Base-by-base conservation (phyloP, 1,284 basidiomycete species). In the Austroboletus niveus region DNA sequence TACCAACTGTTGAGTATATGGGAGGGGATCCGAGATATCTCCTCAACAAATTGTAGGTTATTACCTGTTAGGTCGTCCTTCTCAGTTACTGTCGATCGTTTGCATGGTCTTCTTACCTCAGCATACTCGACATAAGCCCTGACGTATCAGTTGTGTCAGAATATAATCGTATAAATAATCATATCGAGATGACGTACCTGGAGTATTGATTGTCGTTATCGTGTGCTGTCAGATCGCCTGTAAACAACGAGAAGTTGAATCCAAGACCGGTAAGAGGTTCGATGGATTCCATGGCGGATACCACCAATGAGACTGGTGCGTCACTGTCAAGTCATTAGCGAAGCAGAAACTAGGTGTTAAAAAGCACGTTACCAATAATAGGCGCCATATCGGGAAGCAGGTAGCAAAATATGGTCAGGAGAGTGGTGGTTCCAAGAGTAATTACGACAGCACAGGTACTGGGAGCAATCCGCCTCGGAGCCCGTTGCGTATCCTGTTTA, bases 181-280 rank as follows among this genome's bases (percentile, higher is more conserved):
- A 27, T 27, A 31, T 5, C 8, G 1, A 14, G 8, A 22, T 39
- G 24, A 31, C 48, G 8, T 55, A 79, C 78, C 80, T 74, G n/a
- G 81, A 84, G 20, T 86, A 67, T 63, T 87, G 76, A 53, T 82
- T 81, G 49, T 84, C 82, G 8, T 75, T 64, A 60, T 88, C 85
- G 60, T 89, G 86, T 8, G 84, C 79, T 30, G 88, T 85, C 52
- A 89, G 68, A 62, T 92, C 88, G 27, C 88, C 88, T 0, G 87
- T 91, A 62, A 82, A 89, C 17, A 92, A 44, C 0, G 79, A 81
- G 63, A 81, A 85, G 42, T 78, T 80, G 58, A 90, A 86, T 1
- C 82, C 79, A 22, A 67, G 86, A 1, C 76, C 82, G 9, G 86
- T 78, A 5, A 91, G 71, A 5, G 74, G 73, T 3, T 84, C 85